Evolutionary conservation across 306 rosid genomes (phyloP), one percentile per base, ranked within the genome.

Genomic region (Castanopsis chinensis): DNA sequence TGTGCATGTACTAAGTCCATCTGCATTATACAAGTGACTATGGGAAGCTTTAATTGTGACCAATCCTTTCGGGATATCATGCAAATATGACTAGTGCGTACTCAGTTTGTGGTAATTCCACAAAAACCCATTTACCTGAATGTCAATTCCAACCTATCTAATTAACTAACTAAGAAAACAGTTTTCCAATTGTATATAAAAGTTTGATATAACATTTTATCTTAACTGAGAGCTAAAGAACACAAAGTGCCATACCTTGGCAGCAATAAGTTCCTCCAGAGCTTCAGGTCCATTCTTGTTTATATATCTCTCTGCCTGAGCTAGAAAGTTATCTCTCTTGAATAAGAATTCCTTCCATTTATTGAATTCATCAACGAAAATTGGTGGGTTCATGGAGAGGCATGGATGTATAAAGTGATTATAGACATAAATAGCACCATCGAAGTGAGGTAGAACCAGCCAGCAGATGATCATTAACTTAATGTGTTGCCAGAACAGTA

Each of bases 401-500:
- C 54, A 72, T 27, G 81, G 56, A 23, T 32, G 76, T 68, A 87
- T 13, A 65, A 87, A 33, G 28, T 57, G 78, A 55, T 57, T 74
- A 59, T 91, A 91, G 71, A 81, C 87, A 82, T 73, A 56, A 19
- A 76, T 75, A 53, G 92, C 83, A 69, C 91, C 89, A 61, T 87
- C 84, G 51, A 89, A 91, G 79, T 84, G 83, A 1, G 95, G 92
- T 11, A 80, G 30, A 56, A 81, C 82, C 56, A 91, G 86, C 64
- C 35, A 87, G 65, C 69, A 56, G 63, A 89, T 76, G 52, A 89
- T 84, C 79, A 80, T 35, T 35, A 91, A 81, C 89, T 87, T 91
- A n/a, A 87, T 55, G 84, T 85, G 79, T 58, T 30, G 81, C 92
- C 95, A 91, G 57, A 84, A 35, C 41, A 45, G 75, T 43, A 85